Evolutionary conservation across 768 basidiomycete genomes (phyloP).

Genomic region (Crepidotus variabilis): DNA sequence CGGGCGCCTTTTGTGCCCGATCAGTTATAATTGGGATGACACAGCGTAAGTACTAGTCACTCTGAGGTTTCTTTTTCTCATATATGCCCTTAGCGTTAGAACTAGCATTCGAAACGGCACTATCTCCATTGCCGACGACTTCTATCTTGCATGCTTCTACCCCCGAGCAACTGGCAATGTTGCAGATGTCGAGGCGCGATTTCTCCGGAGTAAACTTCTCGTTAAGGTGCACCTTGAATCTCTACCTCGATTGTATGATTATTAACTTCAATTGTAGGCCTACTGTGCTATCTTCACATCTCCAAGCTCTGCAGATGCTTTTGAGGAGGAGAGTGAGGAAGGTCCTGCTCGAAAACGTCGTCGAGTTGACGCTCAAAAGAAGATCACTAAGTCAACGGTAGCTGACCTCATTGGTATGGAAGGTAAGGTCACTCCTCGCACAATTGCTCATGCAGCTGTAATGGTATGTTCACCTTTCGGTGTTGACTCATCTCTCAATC

Average conservation of each 20-base stretch:
- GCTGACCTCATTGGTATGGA: conserved; percentile 10
- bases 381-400: conserved; percentile 6
- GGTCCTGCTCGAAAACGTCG: neutral
- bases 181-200: neutral
- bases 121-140: conserved; percentile 2
- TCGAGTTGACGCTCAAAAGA: conserved; percentile 1
- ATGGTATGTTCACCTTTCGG: too few species aligned
- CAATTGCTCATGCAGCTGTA: conserved; percentile 25
- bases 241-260: neutral
- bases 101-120: neutral
- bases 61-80: too few species aligned
- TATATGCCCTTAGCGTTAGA: too few species aligned
- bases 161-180: neutral
- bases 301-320: conserved; percentile 2
- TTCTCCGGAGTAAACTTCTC: conserved; percentile 2
- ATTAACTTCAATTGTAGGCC: neutral
- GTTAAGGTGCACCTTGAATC: neutral
- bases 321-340: conserved; percentile 2
- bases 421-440: conserved; percentile 14
- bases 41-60: too few species aligned
- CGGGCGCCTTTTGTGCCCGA: conserved; percentile 3
- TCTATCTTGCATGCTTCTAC: conserved; percentile 2
- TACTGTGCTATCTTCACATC: conserved; percentile 7
- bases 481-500: neutral
- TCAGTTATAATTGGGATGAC: too few species aligned